phyloP scores from a whole-genome alignment of 176 grass and related monocot species.

The Avena eriantha region DNA sequence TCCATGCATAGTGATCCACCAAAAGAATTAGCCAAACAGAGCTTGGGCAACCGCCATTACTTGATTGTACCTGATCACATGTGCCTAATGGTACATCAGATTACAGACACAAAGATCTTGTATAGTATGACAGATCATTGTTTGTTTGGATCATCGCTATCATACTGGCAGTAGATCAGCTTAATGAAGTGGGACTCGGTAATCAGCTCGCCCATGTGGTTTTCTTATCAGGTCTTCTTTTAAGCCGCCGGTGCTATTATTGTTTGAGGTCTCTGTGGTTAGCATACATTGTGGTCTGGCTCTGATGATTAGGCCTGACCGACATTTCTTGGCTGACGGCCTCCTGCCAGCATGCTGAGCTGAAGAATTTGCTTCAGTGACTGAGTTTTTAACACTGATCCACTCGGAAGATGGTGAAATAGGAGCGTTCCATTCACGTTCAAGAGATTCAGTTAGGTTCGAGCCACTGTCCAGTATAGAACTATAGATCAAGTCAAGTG shows the following conservation, averaged over 20 bases:
- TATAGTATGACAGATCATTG: not conserved
- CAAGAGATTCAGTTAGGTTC: not conserved
- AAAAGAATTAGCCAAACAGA: not conserved
- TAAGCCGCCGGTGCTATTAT: not conserved
- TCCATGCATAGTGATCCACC: no score
- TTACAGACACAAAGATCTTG: not conserved
- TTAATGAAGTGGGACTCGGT: not conserved
- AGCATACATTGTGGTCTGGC: not conserved
- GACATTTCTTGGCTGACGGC: not conserved
- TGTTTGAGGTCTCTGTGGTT: not conserved
- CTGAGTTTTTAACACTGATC: not conserved
- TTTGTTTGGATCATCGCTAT: not conserved
- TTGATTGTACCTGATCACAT: not conserved
- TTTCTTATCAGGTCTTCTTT: not conserved
- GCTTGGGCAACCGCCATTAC: not conserved
- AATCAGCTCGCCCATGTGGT: not conserved
- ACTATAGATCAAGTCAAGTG: not conserved
- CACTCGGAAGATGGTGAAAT: not conserved
- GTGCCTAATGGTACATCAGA: not conserved
- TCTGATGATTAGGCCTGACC: not conserved
- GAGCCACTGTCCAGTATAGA: not conserved
- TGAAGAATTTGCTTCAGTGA: conserved; percentile 5
- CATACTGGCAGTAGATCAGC: not conserved
- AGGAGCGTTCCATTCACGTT: not conserved
- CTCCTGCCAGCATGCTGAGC: not conserved